These are phyloP conservation scores for Pythium coloratum DNA, from an alignment of 352 stramenopile genomes.

Conservation along the genomic window DNA sequence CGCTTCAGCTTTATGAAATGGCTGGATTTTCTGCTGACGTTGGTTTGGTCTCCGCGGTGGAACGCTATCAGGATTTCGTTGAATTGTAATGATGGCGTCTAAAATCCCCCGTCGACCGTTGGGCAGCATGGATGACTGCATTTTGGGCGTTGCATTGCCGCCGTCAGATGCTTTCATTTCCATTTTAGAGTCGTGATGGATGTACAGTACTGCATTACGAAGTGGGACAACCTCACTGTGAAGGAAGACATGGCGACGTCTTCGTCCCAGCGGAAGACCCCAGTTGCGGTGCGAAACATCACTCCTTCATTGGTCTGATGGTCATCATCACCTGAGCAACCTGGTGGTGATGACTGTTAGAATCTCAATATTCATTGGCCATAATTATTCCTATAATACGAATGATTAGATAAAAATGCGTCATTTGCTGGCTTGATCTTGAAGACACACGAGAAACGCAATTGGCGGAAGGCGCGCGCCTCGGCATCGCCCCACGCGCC, in stretches of 20 bases:
- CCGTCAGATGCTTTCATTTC: background rate
- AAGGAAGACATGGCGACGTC: background rate
- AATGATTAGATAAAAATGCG: background rate
- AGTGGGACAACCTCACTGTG: background rate
- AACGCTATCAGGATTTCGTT: background rate
- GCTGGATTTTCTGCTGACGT: background rate
- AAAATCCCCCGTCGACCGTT: background rate
- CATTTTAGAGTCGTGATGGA: background rate
- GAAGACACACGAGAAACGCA: slow-evolving; percentile 2
- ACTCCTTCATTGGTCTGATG: background rate
- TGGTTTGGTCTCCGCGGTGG: background rate
- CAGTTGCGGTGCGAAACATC: background rate
- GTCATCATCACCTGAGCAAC: background rate
- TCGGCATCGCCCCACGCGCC: background rate
- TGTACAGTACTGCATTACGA: background rate
- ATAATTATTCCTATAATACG: background rate
- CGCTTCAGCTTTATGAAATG: background rate
- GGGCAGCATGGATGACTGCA: background rate
- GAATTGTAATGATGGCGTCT: background rate
- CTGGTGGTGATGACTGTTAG: background rate
- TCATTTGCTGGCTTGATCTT: background rate
- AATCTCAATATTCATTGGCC: background rate
- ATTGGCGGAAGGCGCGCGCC: slow-evolving; percentile 9
- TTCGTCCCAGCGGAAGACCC: background rate
- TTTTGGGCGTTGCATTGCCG: background rate